Evolutionary conservation across 2,329 filamentous ascomycete species (phyloP), one percentile per base, ranked within the genome.

Genomic region (Rhinocladiella similis): DNA sequence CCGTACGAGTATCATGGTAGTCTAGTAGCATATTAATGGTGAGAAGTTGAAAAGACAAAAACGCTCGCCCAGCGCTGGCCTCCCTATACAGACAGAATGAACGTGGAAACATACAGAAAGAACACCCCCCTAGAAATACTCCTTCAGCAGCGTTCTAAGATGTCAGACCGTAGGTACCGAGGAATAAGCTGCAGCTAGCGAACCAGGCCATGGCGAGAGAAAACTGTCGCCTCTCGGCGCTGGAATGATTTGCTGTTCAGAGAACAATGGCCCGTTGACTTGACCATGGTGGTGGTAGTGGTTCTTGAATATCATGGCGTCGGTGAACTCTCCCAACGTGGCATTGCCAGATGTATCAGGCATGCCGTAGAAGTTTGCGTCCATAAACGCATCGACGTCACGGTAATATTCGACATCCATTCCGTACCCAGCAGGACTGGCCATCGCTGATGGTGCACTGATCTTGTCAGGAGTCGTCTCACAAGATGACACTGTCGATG

Each of bases 381-480:
- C 51, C 19, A 54, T 3, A 41, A 47, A 54, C n/a, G 51, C 42
- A n/a, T 54, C 51, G 13, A 54, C 29, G 27, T 54, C 35, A 5
- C 48, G 43, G 5, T 41, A 38, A n/a, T 29, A 22, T 33, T 48
- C 47, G 33, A 25, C 18, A 18, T 25, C 14, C 13, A 41, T 5
- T n/a, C 38, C 38, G 38, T n/a, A 19, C 3, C 38, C 14, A 19
- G 12, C 10, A 12, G 6, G 29, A 12, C 10, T 12, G 29, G 29
- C 10, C 29, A 33, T 33, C 13, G 16, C 3, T 9, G 46, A 7
- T 25, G 49, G 38, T n/a, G 25, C 45, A 0, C 39, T 33, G 7
- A 33, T 33, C 3, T 12, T 33, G 6, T 33, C 29, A 9, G 10
- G 29, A 12, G 6, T 10, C 3, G 10, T 12, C 10, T 9, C 6